phyloP scores from a whole-genome alignment of 768 basidiomycete species.

The Sarcodon aspratus region DNA sequence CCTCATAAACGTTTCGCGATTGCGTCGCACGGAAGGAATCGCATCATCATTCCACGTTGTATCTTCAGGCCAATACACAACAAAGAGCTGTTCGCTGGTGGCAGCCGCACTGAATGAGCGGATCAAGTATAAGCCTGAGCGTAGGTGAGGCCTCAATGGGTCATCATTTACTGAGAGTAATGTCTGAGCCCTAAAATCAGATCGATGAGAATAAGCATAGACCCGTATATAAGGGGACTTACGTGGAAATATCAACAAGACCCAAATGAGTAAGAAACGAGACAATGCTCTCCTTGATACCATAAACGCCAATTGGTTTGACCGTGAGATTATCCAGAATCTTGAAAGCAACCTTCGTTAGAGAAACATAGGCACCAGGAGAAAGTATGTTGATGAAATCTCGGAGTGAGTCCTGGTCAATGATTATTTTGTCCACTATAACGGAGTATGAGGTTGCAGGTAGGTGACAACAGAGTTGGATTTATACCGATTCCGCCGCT shows the following conservation, averaged over 20 bases:
- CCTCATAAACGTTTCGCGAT: conserved; percentile 55
- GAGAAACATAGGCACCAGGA: conserved; percentile 40
- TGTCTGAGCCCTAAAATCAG: conserved; percentile 7
- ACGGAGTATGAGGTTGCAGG: neutral
- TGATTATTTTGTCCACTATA: conserved; percentile 53
- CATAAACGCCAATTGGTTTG: conserved; percentile 47
- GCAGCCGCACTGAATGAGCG: conserved; percentile 7
- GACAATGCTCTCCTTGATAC: conserved; percentile 38
- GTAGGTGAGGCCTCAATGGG: conserved; percentile 17
- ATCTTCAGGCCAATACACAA: conserved; percentile 54
- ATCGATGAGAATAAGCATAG: neutral
- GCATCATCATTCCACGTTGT: conserved; percentile 46
- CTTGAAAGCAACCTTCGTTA: conserved; percentile 48
- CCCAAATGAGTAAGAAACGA: conserved; percentile 26
- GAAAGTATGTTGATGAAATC: conserved; percentile 34
- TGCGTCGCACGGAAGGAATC: conserved; percentile 30
- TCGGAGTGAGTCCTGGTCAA: conserved; percentile 37
- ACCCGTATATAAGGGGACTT: conserved; percentile 9
- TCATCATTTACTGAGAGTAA: conserved; percentile 11
- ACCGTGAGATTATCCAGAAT: conserved; percentile 32
- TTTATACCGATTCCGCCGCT: conserved; percentile 38
- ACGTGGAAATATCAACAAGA: conserved; percentile 29
- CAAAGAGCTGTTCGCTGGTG: conserved; percentile 22
- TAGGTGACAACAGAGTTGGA: neutral
- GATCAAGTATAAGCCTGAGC: conserved; percentile 40